Evolutionary conservation across 768 basidiomycete genomes (phyloP), one percentile per base, ranked within the genome.

Genomic region (Mycena maculata): DNA sequence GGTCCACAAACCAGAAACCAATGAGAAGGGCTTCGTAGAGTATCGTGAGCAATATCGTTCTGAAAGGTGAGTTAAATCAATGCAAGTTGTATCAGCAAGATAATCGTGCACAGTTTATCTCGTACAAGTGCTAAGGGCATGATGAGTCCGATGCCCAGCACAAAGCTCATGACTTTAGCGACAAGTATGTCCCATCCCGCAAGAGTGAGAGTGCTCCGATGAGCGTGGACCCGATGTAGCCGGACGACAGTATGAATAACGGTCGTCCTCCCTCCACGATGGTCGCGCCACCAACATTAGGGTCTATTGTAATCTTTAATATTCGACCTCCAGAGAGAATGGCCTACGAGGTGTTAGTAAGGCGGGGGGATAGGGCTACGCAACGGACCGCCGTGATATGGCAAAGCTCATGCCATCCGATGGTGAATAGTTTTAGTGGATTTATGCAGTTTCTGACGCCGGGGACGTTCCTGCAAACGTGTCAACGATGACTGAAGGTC

Each of bases 1-100:
- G 96, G 74, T 91, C 94, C 47, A 96, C 89, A 76, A 97, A 98
- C 96, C 96, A 98, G 71, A 98, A 93, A 0, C 94, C 96, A 62
- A 98, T 87, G 50, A 98, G 83, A 25, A 98, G 80, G 11, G 87
- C 95, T 77, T 98, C 95, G 72, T 94, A 96, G 12, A 89, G 76
- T 25, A 93, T 72, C 25, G 94, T 96, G 44, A 97, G 85, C 12
- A 92, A 65, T 71, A 96, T 95, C 27, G 96, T 97, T 65, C 96
- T 98, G 77, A 12, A 55, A 31, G 25, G 33, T 31, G 38, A 58
- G 58, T 52, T n/a, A 23, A 23, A 23, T 54, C 44, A n/a, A 9
- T 41, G 31, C 31, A 59, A 63, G 28, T 25, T 20, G 30, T 4
- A 20, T n/a, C n/a, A 38, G 44, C 3, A 50, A 53, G n/a, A 31